These are phyloP conservation scores for Monosporascus sp. DNA, from an alignment of 2,329 filamentous ascomycete genomes.

Conservation along the genomic window DNA sequence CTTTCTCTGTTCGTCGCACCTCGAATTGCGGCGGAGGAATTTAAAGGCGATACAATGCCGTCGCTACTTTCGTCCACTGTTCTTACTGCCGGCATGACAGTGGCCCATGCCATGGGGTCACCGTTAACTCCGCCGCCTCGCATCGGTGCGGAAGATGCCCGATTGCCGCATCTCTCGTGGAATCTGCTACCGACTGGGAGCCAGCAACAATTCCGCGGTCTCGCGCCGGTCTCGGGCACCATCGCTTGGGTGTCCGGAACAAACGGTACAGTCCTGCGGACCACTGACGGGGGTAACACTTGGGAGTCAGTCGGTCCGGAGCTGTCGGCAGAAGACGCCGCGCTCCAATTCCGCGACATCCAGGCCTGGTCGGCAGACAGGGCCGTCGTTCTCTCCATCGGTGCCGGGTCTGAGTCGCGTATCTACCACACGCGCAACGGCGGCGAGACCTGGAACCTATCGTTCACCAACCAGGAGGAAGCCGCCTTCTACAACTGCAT, in stretches of 20 bases:
- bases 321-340: slow-evolving; percentile 13
- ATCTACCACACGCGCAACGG: slow-evolving; percentile 25
- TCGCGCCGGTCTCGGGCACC: slow-evolving; percentile 23
- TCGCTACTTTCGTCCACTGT: too few species aligned
- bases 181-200: slow-evolving; percentile 19
- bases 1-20: too few species aligned
- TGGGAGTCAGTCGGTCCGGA: slow-evolving; percentile 25
- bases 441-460: slow-evolving; percentile 20
- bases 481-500: slow-evolving; percentile 29
- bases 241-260: slow-evolving; percentile 28
- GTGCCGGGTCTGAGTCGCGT: slow-evolving; percentile 24
- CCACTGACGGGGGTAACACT: slow-evolving; percentile 22
- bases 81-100: too few species aligned
- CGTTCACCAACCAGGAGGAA: slow-evolving; percentile 23
- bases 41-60: too few species aligned
- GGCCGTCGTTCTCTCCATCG: slow-evolving; percentile 33
- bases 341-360: slow-evolving; percentile 28
- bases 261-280: slow-evolving; percentile 23
- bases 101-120: too few species aligned
- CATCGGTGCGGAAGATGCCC: too few species aligned
- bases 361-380: slow-evolving; percentile 36
- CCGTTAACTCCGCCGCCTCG: too few species aligned
- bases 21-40: too few species aligned
- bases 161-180: slow-evolving; percentile 13
- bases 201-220: slow-evolving; percentile 24